Conservation (phyloP, 176 grass and related monocot genomes). For the Thinopyrum elongatum region DNA sequence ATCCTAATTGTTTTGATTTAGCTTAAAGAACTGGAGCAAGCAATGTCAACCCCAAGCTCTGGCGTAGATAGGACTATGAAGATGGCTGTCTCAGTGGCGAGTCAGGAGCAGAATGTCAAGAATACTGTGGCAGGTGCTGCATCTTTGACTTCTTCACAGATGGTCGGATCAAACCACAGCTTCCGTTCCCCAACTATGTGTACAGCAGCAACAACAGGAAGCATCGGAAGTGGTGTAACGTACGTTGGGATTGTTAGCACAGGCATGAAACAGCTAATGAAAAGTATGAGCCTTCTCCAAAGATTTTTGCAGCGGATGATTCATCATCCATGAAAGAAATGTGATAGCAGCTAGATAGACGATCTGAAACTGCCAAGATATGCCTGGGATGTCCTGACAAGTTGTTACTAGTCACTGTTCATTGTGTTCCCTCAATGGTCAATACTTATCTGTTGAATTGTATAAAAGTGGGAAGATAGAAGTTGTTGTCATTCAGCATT, state of each 20-base stretch:
- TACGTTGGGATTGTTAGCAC: constrained; percentile 80
- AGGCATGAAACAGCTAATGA: constrained; percentile 43
- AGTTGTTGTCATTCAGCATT: background rate
- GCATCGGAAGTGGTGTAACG: constrained; percentile 56
- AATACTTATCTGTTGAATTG: background rate
- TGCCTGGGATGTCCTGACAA: background rate
- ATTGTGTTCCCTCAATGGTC: background rate
- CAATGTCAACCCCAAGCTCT: constrained; percentile 32
- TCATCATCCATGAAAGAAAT: constrained; percentile 15
- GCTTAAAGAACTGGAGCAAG: constrained; percentile 81
- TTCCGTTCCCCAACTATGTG: constrained; percentile 8
- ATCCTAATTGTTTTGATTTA: constrained; percentile 31
- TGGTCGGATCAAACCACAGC: constrained; percentile 39
- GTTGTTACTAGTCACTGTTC: background rate
- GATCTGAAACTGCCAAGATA: background rate
- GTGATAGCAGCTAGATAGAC: constrained; percentile 3
- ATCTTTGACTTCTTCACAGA: constrained; percentile 52
- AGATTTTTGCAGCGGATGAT: constrained; percentile 28
- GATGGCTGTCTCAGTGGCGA: constrained; percentile 26
- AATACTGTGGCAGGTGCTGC: constrained; percentile 27
- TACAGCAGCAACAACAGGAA: constrained; percentile 41
- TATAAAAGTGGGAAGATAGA: background rate
- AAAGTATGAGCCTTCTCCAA: constrained; percentile 10
- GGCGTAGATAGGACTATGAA: constrained; percentile 35
- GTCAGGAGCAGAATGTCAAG: constrained; percentile 22